phyloP scores from a whole-genome alignment of 2,329 filamentous ascomycete species.

The Blastomyces emzantsi region DNA sequence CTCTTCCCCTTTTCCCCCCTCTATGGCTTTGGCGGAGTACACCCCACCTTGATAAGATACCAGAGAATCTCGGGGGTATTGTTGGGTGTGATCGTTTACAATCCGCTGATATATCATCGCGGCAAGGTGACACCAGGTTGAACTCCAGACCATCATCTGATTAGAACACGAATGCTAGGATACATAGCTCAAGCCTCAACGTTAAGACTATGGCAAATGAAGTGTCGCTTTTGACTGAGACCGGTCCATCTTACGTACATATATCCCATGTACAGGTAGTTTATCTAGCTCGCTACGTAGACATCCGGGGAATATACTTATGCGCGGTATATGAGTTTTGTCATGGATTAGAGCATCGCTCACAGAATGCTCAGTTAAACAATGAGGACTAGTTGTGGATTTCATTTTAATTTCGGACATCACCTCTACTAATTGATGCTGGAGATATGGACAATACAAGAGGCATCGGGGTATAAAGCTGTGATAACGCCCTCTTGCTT shows the following conservation, averaged over 20 bases:
- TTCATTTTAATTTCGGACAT: neutral
- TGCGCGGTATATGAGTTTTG: neutral
- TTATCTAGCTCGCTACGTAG: neutral
- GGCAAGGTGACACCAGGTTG: neutral
- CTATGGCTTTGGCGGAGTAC: neutral
- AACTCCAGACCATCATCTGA: neutral
- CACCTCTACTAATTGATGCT: neutral
- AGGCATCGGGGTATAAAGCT: neutral
- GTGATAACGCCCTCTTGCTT: neutral
- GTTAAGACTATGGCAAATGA: neutral
- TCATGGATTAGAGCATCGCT: neutral
- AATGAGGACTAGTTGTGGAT: neutral
- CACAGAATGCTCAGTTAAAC: neutral
- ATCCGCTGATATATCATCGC: neutral
- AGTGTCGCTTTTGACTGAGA: neutral
- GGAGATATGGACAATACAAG: neutral
- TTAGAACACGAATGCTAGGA: no score
- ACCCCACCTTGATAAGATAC: neutral
- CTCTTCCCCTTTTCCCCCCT: neutral
- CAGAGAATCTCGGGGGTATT: neutral
- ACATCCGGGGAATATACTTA: neutral
- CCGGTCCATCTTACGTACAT: neutral
- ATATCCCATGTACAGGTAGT: neutral
- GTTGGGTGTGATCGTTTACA: neutral
- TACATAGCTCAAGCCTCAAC: neutral